Conservation (phyloP, 441 rosid genomes). For the Pelargonium citronellum region DNA sequence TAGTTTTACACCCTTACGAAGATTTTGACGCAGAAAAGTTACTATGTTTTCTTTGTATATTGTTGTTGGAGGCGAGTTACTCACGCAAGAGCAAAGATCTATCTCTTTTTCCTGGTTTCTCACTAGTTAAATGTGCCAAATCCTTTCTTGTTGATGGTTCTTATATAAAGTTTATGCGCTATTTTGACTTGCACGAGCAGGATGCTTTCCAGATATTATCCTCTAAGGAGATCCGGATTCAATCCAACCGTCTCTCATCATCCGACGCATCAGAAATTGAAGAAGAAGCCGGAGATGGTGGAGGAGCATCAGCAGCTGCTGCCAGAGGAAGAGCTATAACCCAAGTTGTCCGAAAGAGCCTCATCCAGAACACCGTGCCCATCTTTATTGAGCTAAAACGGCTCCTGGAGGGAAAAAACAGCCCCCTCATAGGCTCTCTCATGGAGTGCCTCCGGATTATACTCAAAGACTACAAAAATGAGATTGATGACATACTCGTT, state of each 20-base stretch:
- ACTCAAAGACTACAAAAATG: constrained; percentile 90
- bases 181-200: constrained; percentile 31
- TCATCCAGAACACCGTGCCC: constrained; percentile 88
- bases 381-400: constrained; percentile 92
- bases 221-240: constrained; percentile 77
- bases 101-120: too few relatives aligned
- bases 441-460: constrained; percentile 86
- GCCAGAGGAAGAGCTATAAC: constrained; percentile 83
- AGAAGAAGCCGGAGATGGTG: constrained; percentile 45
- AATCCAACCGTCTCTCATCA: constrained; percentile 48
- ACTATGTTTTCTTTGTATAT: too few relatives aligned
- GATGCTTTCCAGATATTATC: constrained; percentile 81
- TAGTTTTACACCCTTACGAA: too few relatives aligned
- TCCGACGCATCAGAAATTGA: constrained; percentile 58
- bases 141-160: not conserved
- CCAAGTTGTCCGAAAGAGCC: constrained; percentile 81
- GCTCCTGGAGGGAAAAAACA: constrained; percentile 81
- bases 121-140: not conserved
- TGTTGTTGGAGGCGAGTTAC: too few relatives aligned
- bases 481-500: constrained; percentile 79
- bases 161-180: too few relatives aligned
- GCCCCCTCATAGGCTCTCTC: constrained; percentile 85
- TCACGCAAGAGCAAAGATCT: too few relatives aligned
- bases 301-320: constrained; percentile 36
- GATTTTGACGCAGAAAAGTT: too few relatives aligned